Evolutionary conservation across 257 asterid genomes (phyloP), one percentile per base, ranked within the genome.

Genomic region (Linaria vulgaris): DNA sequence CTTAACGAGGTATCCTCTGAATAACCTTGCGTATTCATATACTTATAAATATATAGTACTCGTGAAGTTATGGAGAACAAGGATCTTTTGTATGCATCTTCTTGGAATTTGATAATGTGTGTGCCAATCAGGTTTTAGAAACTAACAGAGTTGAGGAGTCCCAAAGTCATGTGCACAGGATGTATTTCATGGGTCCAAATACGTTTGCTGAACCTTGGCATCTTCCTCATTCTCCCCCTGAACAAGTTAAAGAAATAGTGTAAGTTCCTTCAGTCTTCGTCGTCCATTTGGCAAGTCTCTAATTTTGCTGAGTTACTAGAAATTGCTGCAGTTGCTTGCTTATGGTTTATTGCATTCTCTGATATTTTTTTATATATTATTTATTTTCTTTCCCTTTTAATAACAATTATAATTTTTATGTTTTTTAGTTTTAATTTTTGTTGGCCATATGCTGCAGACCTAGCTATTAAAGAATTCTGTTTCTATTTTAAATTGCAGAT

Each of bases 141-240:
- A 94, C 95, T 61, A 90, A 90, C 80, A 86, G 99, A 81, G 96
- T 83, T 68, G 99, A 88, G 84, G 97, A 94, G 74, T 94, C 97
- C 20, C 96, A 90, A 76, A 90, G 89, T 73, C 99, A 94, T 39
- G 95, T 94, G 68, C 97, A 94, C 70, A 94, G 99, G 82, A 85
- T 94, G 95, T 87, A 88, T 66, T 94, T 94, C 69, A 73, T 81
- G 73, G 96, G 99, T 74, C 88, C 95, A 59, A 94, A 90, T 74
- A 84, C 96, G 19, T 94, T 94, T 79, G 82, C 95, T 68, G 86
- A 88, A 52, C 99, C 99, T 68, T 94, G 99, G 99, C 88, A 94
- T 80, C 95, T 94, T 71, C 95, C 96, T 68, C 99, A 85, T 72
- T 84, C 95, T 56, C 99, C 99, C 49, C 95, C 99, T 7, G 95